Evolutionary conservation across 192 early-diverging fungal species (phyloP), one percentile per base, ranked within the genome.

Genomic region (Backusella mclennaniae): DNA sequence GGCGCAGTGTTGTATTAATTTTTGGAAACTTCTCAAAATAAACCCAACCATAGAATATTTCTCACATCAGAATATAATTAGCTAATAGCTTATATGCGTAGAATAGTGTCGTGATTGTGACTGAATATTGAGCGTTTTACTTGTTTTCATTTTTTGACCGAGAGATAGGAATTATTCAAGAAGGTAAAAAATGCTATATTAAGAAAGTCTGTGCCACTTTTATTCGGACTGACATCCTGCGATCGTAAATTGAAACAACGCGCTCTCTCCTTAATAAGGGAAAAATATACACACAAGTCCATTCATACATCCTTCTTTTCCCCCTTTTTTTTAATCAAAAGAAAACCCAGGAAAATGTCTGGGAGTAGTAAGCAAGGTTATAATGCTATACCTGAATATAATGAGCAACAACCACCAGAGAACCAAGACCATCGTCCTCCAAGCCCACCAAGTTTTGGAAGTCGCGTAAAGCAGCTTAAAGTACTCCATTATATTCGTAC

Each of bases 141-240:
- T 23, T 59, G 6, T 26, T 14, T 59, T 63, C 12, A 29, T 63
- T 63, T 63, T 63, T 63, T 63, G 56, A 63, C 56, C 56, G 56
- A 63, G 56, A 26, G 56, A 63, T 63, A 63, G 56, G 56, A 63
- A 26, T 63, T 63, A 9, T 29, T 63, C 56, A 63, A 63, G 23
- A 63, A 29, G 56, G 56, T 63, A 63, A 63, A 63, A 63, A 63
- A 12, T 63, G 56, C 56, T 29, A 63, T 29, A 29, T 63, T 63
- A 63, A 63, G 56, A 63, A 23, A 15, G 11, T 31, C 12, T 29
- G 56, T 63, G 56, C 21, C 26, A 63, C 56, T 63, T 19, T 11
- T 29, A 29, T 29, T 29, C 23, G 56, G 56, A 63, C 56, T 63
- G 23, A 3, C 56, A 63, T 63, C 56, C 56, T 63, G 56, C 56